Evolutionary conservation across 768 basidiomycete genomes (phyloP).

Genomic region (Nidularia sp.): DNA sequence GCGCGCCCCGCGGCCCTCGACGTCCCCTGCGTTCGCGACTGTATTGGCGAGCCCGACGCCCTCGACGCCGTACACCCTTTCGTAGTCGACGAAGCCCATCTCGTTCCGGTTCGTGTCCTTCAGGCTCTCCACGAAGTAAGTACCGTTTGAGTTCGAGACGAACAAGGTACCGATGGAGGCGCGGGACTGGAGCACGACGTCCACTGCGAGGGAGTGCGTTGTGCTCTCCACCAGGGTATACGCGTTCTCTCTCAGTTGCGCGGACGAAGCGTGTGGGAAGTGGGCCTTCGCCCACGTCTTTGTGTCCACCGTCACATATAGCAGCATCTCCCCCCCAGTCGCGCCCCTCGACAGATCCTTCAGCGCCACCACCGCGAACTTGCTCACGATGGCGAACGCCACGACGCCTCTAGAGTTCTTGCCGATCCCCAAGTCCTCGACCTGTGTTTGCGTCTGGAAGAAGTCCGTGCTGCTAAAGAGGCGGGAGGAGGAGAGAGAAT

Average conservation of each 20-base stretch:
- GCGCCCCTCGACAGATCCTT: constrained; percentile 56
- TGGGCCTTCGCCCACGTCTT: constrained; percentile 82
- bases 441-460: constrained; percentile 57
- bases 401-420: constrained; percentile 86
- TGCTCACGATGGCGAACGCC: constrained; percentile 89
- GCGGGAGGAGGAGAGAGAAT: constrained; percentile 56
- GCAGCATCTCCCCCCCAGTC: constrained; percentile 67
- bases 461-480: constrained; percentile 87
- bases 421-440: constrained; percentile 84
- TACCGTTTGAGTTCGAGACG: constrained; percentile 94
- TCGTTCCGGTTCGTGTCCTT: constrained; percentile 91
- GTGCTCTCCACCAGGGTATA: constrained; percentile 97
- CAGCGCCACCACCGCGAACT: constrained; percentile 89
- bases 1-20: constrained; percentile 61
- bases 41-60: constrained; percentile 91
- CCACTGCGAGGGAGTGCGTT: constrained; percentile 89
- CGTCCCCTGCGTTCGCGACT: constrained; percentile 80
- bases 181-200: constrained; percentile 75
- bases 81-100: constrained; percentile 89
- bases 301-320: constrained; percentile 86
- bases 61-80: constrained; percentile 80
- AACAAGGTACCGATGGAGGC: constrained; percentile 84
- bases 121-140: constrained; percentile 88
- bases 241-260: constrained; percentile 80
- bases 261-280: constrained; percentile 87